Base-by-base conservation (phyloP, 1,284 basidiomycete genomes). In the Boletellus deceptivus region DNA sequence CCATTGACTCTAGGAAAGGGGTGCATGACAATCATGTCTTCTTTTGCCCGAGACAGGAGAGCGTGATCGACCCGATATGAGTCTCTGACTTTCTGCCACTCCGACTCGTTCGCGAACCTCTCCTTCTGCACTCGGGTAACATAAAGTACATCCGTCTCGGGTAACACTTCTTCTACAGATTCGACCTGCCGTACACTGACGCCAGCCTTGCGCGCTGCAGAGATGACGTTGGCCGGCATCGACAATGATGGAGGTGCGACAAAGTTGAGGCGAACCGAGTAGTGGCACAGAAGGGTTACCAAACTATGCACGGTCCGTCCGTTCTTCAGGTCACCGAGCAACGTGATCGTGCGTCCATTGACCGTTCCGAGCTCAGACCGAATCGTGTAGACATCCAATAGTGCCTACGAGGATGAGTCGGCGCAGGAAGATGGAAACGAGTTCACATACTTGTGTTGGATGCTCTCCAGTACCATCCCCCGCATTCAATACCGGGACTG, bases 401-500 rank as follows among this genome's bases (percentile, higher is more conserved):
- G 77, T 25, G 92, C 93, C 86, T 92, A 54, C 5, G 45, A 53
- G 37, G 18, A 48, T 41, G 33, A 51, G 51, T 20, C 22, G 24
- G 25, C 16, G 11, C 16, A 3, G 46, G 17, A 35, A 27, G 25
- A 31, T 22, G 22, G 44, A 29, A n/a, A 24, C 34, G 35, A 49
- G 11, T 41, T 11, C 31, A 58, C 77, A 50, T 68, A 84, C 88
- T 77, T 98, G 97, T 6, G 93, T 97, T 2, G 96, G 97, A 71
- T 99, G 97, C 72, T 99, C 97, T 53, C 97, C 97, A 49, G 93
- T 83, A 33, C 97, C 97, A 68, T 99, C 97, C 40, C 97, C 97
- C 41, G 93, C 96, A 67, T 98, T 99, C 71, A 99, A 78, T 62
- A 99, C 84, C 0, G 97, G 97, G 1, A 99, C 91, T 9, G 96